These are phyloP conservation scores for Wilcoxina mikolae DNA, from an alignment of 495 filamentous ascomycete genomes.

Conservation along the genomic window DNA sequence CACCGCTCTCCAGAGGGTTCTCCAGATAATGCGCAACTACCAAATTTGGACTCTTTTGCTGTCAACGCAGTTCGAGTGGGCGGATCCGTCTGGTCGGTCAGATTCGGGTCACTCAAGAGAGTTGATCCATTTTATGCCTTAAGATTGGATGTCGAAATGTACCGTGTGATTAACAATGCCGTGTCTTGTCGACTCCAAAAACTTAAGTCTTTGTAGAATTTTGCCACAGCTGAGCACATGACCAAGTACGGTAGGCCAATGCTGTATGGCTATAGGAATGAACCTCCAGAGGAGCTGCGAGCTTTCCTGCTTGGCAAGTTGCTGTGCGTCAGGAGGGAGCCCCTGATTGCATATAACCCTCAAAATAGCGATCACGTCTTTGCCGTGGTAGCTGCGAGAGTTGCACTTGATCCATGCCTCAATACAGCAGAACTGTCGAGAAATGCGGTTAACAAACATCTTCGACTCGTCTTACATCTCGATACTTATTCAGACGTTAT, in stretches of 20 bases:
- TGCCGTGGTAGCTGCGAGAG: not conserved
- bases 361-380: not conserved
- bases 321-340: not conserved
- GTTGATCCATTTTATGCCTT: too few relatives aligned
- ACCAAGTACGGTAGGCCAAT: not conserved
- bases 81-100: too few relatives aligned
- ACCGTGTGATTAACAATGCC: too few relatives aligned
- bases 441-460: not conserved
- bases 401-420: not conserved
- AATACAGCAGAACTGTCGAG: not conserved
- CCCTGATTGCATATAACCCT: not conserved
- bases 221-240: not conserved
- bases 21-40: not conserved
- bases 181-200: too few relatives aligned
- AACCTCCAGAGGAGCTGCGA: not conserved
- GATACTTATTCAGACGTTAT: not conserved
- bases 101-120: too few relatives aligned
- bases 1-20: too few relatives aligned
- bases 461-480: not conserved
- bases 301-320: not conserved
- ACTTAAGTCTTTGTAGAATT: too few relatives aligned
- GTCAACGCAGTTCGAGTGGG: too few relatives aligned
- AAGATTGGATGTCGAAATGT: too few relatives aligned
- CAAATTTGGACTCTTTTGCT: not conserved
- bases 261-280: not conserved